Percentiles rank a stretch among this genome's conserved stretches.
Evolutionary conservation across 2,329 filamentous ascomycete species (phyloP).

Genomic region (Microsporum canis): DNA sequence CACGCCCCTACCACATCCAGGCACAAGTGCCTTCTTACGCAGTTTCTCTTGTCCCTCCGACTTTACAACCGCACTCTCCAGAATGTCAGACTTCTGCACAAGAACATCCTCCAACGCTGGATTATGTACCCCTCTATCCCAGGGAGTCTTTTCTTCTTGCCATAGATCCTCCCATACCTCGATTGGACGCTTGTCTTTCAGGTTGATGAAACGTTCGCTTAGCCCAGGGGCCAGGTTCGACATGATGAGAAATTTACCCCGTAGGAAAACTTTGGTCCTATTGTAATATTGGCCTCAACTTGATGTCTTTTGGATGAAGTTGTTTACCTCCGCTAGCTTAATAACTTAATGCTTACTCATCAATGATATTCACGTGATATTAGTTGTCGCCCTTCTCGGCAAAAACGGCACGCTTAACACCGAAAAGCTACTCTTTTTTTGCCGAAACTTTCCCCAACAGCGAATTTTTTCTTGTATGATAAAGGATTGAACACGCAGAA

Average conservation of each 20-base stretch:
- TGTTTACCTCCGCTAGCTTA: neutral
- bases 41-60: constrained; percentile 12
- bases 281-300: neutral
- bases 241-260: neutral
- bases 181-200: constrained; percentile 31
- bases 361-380: neutral
- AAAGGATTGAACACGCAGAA: neutral
- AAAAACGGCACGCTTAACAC: neutral
- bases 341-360: neutral
- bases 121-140: constrained; percentile 49
- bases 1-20: constrained; percentile 72
- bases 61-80: constrained; percentile 19
- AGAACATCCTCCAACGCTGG: constrained; percentile 49
- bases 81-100: constrained; percentile 24
- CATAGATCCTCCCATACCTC: constrained; percentile 47
- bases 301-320: neutral
- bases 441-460: neutral
- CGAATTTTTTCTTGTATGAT: neutral
- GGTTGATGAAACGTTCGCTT: constrained; percentile 33
- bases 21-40: constrained; percentile 55
- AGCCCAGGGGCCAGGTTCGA: neutral
- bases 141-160: constrained; percentile 44
- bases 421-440: neutral
- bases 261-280: too few relatives aligned
- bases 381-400: neutral